Evolutionary conservation across 805 yeast species (phyloP), one percentile per base, ranked within the genome.

Genomic region (Candida sithepensis): DNA sequence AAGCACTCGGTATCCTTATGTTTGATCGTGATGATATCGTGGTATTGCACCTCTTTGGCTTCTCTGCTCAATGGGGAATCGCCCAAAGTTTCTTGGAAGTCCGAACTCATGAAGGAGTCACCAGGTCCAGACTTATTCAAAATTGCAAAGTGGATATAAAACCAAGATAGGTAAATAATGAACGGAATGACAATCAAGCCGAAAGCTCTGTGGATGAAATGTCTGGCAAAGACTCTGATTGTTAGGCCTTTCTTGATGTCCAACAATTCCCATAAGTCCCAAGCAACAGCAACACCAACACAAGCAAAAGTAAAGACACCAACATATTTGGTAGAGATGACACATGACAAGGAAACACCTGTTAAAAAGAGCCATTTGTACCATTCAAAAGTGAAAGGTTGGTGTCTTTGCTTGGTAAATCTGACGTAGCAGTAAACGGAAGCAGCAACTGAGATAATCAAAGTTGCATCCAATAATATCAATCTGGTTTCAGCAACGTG

Each of bases 321-420:
- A 39, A 94, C 97, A 67, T 94, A 91, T 65, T 94, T 94, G 48
- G 97, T 94, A 40, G 96, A 86, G 50, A 94, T 92, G 28, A 94
- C 97, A 64, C 92, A 83, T 0, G 97, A 88, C 49, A 94, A 76
- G 1, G 92, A 75, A 8, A 88, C 72, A 36, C 99, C 99, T 5
- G 98, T 92, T 40, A 79, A 67, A 23, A 75, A 63, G 42, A 94
- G 75, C 99, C 99, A 94, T 43, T 71, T 69, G 83, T 94, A 88
- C 99, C 99, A 94, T 46, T 71, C 53, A 37, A 56, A 56, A 14
- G 87, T 61, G 64, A 88, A 92, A 10, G 98, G 88, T 20, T 59
- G 58, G 42, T 67, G 69, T 60, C 94, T 79, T 62, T 79, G 83
- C 54, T 80, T 81, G 61, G 85, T 82, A 67, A 91, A 94, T 60